Conservation (phyloP, 2,329 filamentous ascomycete species). For the Colletotrichum simmondsii region DNA sequence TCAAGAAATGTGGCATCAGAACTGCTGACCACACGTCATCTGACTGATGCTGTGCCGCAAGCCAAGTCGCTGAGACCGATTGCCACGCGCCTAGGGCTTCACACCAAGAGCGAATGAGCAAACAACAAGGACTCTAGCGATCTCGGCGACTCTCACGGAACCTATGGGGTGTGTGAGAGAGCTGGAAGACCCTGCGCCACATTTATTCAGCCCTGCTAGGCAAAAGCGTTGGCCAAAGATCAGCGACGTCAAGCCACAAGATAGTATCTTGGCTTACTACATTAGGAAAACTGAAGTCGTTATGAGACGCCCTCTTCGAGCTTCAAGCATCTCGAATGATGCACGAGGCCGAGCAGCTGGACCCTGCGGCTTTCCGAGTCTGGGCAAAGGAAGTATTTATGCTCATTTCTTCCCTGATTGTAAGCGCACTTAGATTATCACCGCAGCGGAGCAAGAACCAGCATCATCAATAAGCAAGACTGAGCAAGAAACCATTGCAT, state of each 20-base stretch:
- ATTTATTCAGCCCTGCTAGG: background rate
- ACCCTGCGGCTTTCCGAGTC: background rate
- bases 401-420: too few relatives aligned
- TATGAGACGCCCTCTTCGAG: background rate
- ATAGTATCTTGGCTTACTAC: background rate
- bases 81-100: background rate
- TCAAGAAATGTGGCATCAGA: background rate
- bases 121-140: background rate
- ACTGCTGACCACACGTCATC: background rate
- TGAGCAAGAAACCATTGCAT: background rate
- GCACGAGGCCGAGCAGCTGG: background rate
- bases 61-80: background rate
- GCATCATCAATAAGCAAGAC: background rate
- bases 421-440: too few relatives aligned
- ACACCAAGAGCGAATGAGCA: background rate
- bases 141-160: background rate
- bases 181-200: background rate
- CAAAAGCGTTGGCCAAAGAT: background rate
- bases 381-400: background rate
- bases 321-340: background rate
- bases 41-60: background rate
- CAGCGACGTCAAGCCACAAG: background rate
- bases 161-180: background rate
- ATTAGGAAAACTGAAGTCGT: background rate
- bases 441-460: background rate